phyloP scores from a whole-genome alignment of 2,329 filamentous ascomycete species.

The Apiospora koreana region DNA sequence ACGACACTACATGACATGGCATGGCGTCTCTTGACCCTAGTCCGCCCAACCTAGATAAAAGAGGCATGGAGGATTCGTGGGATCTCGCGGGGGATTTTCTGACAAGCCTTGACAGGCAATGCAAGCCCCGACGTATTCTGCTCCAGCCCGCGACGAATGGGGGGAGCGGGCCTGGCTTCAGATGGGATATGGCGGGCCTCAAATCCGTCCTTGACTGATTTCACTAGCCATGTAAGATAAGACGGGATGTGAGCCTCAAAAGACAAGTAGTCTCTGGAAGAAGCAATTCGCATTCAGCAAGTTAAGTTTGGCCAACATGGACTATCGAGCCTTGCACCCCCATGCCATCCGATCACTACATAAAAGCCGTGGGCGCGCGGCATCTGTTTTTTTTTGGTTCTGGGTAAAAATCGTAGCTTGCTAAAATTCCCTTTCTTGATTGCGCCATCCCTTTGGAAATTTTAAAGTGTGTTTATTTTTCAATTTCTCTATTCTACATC shows the following conservation, averaged over 20 bases:
- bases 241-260: conserved; percentile 5
- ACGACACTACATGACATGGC: neutral
- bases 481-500: neutral
- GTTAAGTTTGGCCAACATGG: neutral
- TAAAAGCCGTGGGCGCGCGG: neutral
- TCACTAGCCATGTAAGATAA: neutral
- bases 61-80: neutral
- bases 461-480: neutral
- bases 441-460: neutral
- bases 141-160: neutral
- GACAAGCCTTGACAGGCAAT: neutral
- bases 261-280: neutral
- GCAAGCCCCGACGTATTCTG: neutral
- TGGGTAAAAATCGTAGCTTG: neutral
- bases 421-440: neutral
- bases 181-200: neutral
- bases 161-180: neutral
- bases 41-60: neutral
- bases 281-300: neutral
- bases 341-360: neutral
- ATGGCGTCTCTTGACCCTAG: neutral
- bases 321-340: neutral
- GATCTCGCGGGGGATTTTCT: neutral
- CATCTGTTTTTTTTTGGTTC: no score
- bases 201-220: neutral